Base-by-base conservation (phyloP, 495 filamentous ascomycete genomes). In the Rhizodiscina lignyota region DNA sequence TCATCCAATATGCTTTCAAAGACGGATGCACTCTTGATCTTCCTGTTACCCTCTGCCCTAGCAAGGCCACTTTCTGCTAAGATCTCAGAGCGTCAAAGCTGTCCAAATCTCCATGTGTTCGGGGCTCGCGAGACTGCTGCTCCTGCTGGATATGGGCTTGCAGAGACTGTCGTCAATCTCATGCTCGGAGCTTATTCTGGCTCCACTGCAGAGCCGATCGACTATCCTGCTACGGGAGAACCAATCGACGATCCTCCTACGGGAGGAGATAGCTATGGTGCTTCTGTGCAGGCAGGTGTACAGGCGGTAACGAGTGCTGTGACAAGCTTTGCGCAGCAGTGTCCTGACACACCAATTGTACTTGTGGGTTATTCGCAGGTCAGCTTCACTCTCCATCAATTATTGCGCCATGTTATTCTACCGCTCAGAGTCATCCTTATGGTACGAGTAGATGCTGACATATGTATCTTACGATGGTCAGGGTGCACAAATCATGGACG, bases 401-500 rank as follows among this genome's bases (percentile, higher is more conserved):
- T n/a, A n/a, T n/a, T n/a, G n/a, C n/a, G n/a, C n/a, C n/a, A n/a
- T n/a, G n/a, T n/a, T n/a, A n/a, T n/a, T n/a, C n/a, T n/a, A n/a
- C n/a, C n/a, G 2, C 2, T 5, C 15, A 4, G 0, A 13, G 3
- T 13, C 16, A 12, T 11, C 1, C 4, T 30, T 5, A 13, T 15
- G 12, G 12, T 15, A 36, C 4, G 19, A n/a, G 26, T 17, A 16
- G 13, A n/a, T n/a, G n/a, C n/a, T n/a, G n/a, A n/a, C n/a, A n/a
- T 30, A 18, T 26, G n/a, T 26, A 6, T 18, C 8, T 18, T 12
- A 6, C 13, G 23, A 27, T 28, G 11, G 11, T 42, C 29, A 75
- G 63, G 72, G 72, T 32, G 70, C 60, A 20, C 66, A 76, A 49
- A 74, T 76, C 51, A 60, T 76, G 53, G 71, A 77, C 41, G 68